Conservation (phyloP, 768 basidiomycete genomes). For the Agaricus blazei region DNA sequence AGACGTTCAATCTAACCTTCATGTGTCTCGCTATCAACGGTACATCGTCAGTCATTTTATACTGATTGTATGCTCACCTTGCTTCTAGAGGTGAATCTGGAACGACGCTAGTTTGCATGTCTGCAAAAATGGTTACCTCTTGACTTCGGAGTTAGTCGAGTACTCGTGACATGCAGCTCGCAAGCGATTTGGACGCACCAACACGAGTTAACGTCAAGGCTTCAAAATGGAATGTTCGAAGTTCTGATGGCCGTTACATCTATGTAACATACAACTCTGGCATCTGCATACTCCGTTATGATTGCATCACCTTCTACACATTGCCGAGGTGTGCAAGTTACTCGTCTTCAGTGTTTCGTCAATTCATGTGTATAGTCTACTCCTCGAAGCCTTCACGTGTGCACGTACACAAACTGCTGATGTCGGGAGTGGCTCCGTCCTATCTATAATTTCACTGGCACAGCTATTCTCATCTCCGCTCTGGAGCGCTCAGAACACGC, state of each 20-base stretch:
- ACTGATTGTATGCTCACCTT: too few species aligned
- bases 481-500: neutral
- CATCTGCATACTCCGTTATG: neutral
- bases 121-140: too few species aligned
- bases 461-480: slow-evolving; percentile 1
- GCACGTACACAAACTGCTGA: neutral
- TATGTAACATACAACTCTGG: neutral
- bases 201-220: neutral
- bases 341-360: neutral
- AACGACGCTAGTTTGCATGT: too few species aligned
- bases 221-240: neutral
- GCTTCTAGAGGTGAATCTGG: too few species aligned
- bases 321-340: neutral
- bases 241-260: too few species aligned
- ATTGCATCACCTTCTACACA: neutral
- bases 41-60: too few species aligned
- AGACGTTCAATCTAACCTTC: too few species aligned
- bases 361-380: neutral
- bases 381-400: neutral
- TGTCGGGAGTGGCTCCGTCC: neutral
- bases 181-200: neutral
- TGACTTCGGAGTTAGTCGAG: too few species aligned
- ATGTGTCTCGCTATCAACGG: too few species aligned
- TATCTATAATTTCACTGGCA: neutral
- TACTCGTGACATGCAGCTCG: too few species aligned